Conservation (phyloP, 75 land plant genomes). For the Pseudotsuga menziesii region DNA sequence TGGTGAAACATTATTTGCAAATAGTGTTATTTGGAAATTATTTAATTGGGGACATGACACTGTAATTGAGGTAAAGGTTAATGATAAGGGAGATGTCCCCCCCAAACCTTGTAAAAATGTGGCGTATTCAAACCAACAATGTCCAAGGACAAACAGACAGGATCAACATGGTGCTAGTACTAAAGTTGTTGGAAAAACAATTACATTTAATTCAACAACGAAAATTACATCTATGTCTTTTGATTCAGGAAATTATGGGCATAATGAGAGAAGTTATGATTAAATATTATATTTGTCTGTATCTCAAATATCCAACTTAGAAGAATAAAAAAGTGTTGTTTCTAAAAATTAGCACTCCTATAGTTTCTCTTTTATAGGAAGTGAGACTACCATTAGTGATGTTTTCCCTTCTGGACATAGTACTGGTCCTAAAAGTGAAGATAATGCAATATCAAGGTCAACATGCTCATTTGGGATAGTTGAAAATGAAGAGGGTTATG, state of each 20-base stretch:
- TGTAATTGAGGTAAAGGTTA: too few relatives aligned
- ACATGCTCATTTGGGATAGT: too few relatives aligned
- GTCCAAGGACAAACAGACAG: not conserved
- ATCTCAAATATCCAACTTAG: not conserved
- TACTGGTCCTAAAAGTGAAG: slow-evolving; percentile 1
- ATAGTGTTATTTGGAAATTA: too few relatives aligned
- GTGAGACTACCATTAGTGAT: slow-evolving; percentile 1
- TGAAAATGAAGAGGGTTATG: too few relatives aligned
- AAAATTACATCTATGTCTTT: slow-evolving; percentile 3
- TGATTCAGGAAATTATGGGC: not conserved
- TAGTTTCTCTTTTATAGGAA: slow-evolving; percentile 15
- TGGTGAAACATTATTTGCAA: too few relatives aligned
- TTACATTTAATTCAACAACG: not conserved
- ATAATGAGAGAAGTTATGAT: not conserved
- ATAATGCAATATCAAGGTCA: slow-evolving; percentile 8
- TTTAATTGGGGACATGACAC: too few relatives aligned
- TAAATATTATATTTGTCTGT: not conserved
- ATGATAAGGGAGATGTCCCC: too few relatives aligned
- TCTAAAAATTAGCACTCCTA: slow-evolving; percentile 28
- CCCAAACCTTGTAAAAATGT: too few relatives aligned
- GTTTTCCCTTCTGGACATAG: not conserved
- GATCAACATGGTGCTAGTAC: not conserved
- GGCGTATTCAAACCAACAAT: too few relatives aligned
- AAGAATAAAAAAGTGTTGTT: slow-evolving; percentile 41
- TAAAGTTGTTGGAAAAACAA: not conserved